These are phyloP conservation scores for Phytophthora aleatoria DNA, from an alignment of 352 stramenopile genomes.

Conservation along the genomic window DNA sequence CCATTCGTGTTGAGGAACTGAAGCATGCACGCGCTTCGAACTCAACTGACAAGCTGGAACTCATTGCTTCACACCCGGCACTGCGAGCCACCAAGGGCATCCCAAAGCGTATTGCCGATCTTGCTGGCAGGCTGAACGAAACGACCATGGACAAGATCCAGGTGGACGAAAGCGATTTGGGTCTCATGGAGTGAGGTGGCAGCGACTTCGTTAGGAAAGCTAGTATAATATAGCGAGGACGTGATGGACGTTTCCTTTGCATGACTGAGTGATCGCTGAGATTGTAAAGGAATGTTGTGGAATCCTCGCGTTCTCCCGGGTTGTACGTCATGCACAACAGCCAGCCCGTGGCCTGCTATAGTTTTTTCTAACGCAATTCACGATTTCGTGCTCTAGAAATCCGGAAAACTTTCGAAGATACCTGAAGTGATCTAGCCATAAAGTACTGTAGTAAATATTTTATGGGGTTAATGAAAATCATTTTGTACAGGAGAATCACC, in stretches of 20 bases:
- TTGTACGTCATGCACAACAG: too few relatives aligned
- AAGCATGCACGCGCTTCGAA: slow-evolving; percentile 38
- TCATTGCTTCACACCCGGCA: slow-evolving; percentile 74
- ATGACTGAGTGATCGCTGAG: too few relatives aligned
- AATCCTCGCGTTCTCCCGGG: too few relatives aligned
- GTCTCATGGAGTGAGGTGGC: slow-evolving; percentile 40
- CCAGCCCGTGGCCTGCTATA: too few relatives aligned
- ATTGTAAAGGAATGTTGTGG: too few relatives aligned
- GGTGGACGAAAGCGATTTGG: slow-evolving; percentile 39
- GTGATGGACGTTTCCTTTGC: not conserved
- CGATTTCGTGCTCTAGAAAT: too few relatives aligned
- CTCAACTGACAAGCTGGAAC: slow-evolving; percentile 69
- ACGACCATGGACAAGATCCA: slow-evolving; percentile 70
- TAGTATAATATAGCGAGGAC: slow-evolving; percentile 29
- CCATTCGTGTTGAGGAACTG: slow-evolving; percentile 72
- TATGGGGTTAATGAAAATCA: too few relatives aligned
- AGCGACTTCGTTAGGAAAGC: slow-evolving; percentile 3
- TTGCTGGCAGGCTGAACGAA: slow-evolving; percentile 71
- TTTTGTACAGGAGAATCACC: too few relatives aligned
- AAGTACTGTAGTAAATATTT: too few relatives aligned
- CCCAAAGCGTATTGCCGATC: slow-evolving; percentile 72
- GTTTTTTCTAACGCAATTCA: too few relatives aligned
- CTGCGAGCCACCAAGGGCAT: slow-evolving; percentile 64
- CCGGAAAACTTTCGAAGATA: too few relatives aligned
- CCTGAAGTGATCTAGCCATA: too few relatives aligned